A percentile compares a stretch with the other conserved stretches of the same genome.
Conservation (phyloP, 345 rosid species). For the Rhizophora mangle region DNA sequence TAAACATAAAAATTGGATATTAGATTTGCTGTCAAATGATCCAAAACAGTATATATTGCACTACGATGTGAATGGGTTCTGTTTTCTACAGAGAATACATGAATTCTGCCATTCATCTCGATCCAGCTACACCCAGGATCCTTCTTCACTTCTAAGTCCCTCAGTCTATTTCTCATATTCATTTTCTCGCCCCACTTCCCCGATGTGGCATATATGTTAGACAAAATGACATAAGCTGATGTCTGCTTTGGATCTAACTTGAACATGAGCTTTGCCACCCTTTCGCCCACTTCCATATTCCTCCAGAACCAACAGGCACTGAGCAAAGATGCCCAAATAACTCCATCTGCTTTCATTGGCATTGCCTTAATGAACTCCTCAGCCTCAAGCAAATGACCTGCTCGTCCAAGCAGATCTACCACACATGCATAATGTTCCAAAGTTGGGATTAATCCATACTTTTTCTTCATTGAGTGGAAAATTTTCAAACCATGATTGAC, state of each 20-base stretch:
- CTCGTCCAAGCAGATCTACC: slow-evolving; percentile 56
- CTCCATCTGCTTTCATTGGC: slow-evolving; percentile 52
- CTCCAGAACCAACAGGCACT: slow-evolving; percentile 50
- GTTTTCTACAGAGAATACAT: slow-evolving; percentile 43
- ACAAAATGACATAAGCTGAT: slow-evolving; percentile 42
- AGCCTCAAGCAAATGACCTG: slow-evolving; percentile 49
- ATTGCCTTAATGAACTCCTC: slow-evolving; percentile 49
- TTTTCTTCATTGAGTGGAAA: slow-evolving; percentile 38
- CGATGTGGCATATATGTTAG: slow-evolving; percentile 46
- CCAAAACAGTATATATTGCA: slow-evolving; percentile 36
- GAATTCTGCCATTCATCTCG: slow-evolving; percentile 33
- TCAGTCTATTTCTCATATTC: slow-evolving; percentile 43
- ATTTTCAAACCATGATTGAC: slow-evolving; percentile 42
- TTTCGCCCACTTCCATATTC: slow-evolving; percentile 52
- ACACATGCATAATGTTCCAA: slow-evolving; percentile 52
- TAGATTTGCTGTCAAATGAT: slow-evolving; percentile 40
- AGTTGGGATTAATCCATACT: slow-evolving; percentile 32
- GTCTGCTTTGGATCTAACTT: slow-evolving; percentile 32
- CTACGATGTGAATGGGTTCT: slow-evolving; percentile 34
- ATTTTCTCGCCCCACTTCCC: slow-evolving; percentile 58
- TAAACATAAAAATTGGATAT: slow-evolving; percentile 18
- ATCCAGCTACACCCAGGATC: slow-evolving; percentile 60
- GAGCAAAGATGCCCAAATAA: slow-evolving; percentile 58
- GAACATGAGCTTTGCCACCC: slow-evolving; percentile 46
- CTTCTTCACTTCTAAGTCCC: slow-evolving; percentile 44